Base-by-base conservation (phyloP, 106 monocot genomes). In the Phalaenopsis aphrodite region DNA sequence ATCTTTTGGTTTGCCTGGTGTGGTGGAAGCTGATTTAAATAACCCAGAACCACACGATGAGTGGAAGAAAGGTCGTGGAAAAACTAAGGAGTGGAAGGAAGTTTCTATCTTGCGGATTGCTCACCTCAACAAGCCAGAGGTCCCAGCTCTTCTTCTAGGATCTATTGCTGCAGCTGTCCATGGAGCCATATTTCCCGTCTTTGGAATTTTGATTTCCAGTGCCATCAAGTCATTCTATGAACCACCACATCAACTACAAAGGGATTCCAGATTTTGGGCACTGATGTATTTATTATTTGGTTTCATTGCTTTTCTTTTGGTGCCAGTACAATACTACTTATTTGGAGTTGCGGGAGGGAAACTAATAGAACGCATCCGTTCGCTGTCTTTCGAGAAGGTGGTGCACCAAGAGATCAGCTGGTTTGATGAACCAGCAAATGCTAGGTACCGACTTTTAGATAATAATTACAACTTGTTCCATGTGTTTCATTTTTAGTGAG, bases 351-450 rank as follows among this genome's bases (percentile, higher is more conserved):
- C 94, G 1, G 94, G 94, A 8, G 82, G 86, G 49, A 88, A 87
- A 78, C 73, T 95, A 12, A 78, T 95, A 12, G 58, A 86, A 69
- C 84, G 92, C 5, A 87, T 95, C 52, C 86, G 91, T 17, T 77
- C 81, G 18, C 23, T 82, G 81, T 80, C 92, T 12, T 95, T 95
- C 78, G 81, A 83, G 78, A 92, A 57, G 74, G 85, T 93, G 15
- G 86, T 95, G 58, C 83, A 85, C 82, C 87, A 87, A 73, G 95
- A 95, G 56, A 85, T 93, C 24, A 76, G 85, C 58, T 95, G 92
- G 92, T 95, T 95, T 65, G 95, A 95, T 79, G 85, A 89, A 18
- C 83, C 88, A 38, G 18, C 17, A 5, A 93, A 95, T 77, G 87
- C 95, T 2, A 94, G 91, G 91, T 93, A 77, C 30, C 19, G 19